phyloP scores from a whole-genome alignment of 345 rosid species.

The Passiflora organensis region DNA sequence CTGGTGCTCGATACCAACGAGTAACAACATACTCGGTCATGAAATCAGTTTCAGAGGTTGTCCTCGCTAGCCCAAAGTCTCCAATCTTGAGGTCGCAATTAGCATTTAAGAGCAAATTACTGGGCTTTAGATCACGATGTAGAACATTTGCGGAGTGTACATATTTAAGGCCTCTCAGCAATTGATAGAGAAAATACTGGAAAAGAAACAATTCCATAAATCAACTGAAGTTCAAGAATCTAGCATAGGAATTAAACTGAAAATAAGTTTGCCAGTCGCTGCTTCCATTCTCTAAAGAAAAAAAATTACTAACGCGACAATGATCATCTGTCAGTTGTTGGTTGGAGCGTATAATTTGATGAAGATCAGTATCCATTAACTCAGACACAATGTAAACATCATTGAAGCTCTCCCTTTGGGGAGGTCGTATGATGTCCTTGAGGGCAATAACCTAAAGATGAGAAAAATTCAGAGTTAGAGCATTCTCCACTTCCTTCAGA shows the following conservation, averaged over 20 bases:
- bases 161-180: conserved; percentile 89
- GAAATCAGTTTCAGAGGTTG: conserved; percentile 97
- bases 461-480: conserved; percentile 10
- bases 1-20: conserved; percentile 99
- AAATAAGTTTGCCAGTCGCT: neutral
- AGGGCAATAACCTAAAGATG: conserved; percentile 66
- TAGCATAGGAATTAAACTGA: too few relatives aligned
- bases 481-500: too few relatives aligned
- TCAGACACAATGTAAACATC: conserved; percentile 92
- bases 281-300: too few relatives aligned
- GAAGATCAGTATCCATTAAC: conserved; percentile 95
- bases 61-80: conserved; percentile 96
- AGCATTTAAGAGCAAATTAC: conserved; percentile 84
- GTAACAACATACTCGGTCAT: conserved; percentile 99
- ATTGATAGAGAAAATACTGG: conserved; percentile 95
- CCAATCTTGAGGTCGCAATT: conserved; percentile 95
- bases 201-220: conserved; percentile 15
- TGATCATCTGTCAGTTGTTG: conserved; percentile 78
- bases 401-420: conserved; percentile 80
- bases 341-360: conserved; percentile 82
- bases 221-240: too few relatives aligned
- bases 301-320: conserved; percentile 57
- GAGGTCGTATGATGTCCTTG: conserved; percentile 89
- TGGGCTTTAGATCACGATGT: conserved; percentile 95
- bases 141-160: conserved; percentile 90